Percentiles rank a stretch among this genome's conserved stretches.
These are phyloP conservation scores for Corynespora cassiicola DNA, from an alignment of 2,329 filamentous ascomycete genomes.

Conservation along the genomic window DNA sequence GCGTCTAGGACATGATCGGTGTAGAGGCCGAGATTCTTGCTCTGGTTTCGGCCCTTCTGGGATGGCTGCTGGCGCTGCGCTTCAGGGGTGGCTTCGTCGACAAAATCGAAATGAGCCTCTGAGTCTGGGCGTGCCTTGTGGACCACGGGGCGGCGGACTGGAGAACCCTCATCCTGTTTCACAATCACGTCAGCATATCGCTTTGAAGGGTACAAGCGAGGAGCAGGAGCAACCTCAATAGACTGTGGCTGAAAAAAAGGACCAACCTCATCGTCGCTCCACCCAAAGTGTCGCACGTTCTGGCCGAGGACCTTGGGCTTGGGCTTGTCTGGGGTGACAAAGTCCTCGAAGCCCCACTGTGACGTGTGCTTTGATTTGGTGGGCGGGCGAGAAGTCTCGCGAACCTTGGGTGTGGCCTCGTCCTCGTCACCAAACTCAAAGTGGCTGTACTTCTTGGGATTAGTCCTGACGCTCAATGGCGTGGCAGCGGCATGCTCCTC, in stretches of 20 bases:
- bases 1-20: slow-evolving; percentile 71
- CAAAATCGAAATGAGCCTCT: slow-evolving; percentile 82
- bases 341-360: slow-evolving; percentile 90
- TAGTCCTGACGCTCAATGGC: slow-evolving; percentile 63
- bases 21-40: slow-evolving; percentile 76
- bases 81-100: slow-evolving; percentile 72
- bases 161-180: slow-evolving; percentile 62
- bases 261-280: slow-evolving; percentile 72
- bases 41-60: slow-evolving; percentile 61
- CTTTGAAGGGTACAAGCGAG: background rate
- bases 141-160: slow-evolving; percentile 64
- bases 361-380: slow-evolving; percentile 65
- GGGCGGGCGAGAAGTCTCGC: slow-evolving; percentile 30
- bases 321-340: slow-evolving; percentile 80
- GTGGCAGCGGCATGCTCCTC: slow-evolving; percentile 40
- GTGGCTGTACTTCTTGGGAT: slow-evolving; percentile 83
- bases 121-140: slow-evolving; percentile 78
- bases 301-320: slow-evolving; percentile 68
- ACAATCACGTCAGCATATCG: slow-evolving; percentile 24
- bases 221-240: slow-evolving; percentile 16
- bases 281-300: slow-evolving; percentile 76
- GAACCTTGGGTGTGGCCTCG: slow-evolving; percentile 39
- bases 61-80: slow-evolving; percentile 50
- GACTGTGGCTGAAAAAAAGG: slow-evolving; percentile 21
- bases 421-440: slow-evolving; percentile 77